Percentiles rank a stretch among this genome's conserved stretches.
These are phyloP conservation scores for Golubevia sp. DNA, from an alignment of 1,284 basidiomycete species.

Conservation along the genomic window DNA sequence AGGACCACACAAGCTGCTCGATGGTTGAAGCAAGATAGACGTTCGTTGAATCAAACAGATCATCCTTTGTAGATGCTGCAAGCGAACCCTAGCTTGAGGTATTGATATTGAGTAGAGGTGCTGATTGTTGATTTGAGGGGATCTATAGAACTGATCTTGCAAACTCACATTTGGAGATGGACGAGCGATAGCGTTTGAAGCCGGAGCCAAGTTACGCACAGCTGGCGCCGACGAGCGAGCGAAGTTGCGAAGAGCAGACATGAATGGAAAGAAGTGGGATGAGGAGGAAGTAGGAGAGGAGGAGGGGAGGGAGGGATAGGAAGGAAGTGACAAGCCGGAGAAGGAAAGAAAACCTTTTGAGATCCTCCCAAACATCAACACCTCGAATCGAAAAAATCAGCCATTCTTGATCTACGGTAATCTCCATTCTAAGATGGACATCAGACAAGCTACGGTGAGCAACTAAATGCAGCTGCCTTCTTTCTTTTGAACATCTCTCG, in stretches of 20 bases:
- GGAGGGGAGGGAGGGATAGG: conserved; percentile 1
- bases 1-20: not conserved
- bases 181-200: conserved; percentile 2
- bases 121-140: no score
- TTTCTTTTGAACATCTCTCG: not conserved
- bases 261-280: conserved; percentile 1
- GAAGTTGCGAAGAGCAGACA: conserved; percentile 2
- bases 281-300: conserved; percentile 4
- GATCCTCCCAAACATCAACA: no score
- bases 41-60: not conserved
- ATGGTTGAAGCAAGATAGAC: conserved; percentile 10
- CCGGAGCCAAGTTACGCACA: conserved; percentile 1
- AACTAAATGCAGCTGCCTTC: not conserved
- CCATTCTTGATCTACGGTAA: no score
- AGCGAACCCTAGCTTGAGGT: no score
- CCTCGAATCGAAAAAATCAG: no score
- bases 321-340: not conserved
- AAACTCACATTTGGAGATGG: not conserved
- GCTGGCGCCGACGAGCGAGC: conserved; percentile 3
- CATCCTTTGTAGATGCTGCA: not conserved
- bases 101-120: no score
- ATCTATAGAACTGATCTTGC: no score
- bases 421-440: no score
- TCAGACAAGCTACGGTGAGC: not conserved
- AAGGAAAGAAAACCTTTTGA: not conserved